Evolutionary conservation across 2,329 filamentous ascomycete genomes (phyloP).

Genomic region (Plenodomus lindquistii): DNA sequence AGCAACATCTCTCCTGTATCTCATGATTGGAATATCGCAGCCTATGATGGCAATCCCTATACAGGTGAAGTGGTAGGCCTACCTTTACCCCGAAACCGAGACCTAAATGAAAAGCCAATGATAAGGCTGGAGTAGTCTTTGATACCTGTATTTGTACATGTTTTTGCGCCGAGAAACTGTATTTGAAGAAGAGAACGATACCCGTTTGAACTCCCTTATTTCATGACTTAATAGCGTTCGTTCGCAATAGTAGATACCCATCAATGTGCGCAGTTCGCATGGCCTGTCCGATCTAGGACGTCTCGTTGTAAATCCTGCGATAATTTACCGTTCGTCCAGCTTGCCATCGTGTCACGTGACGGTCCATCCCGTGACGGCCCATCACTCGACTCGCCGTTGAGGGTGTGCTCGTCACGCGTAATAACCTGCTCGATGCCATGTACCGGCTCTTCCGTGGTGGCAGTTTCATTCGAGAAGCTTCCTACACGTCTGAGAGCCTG

Average conservation of each 20-base stretch:
- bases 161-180: no score
- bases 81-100: no score
- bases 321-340: background rate
- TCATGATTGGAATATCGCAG: no score
- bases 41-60: no score
- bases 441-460: slow-evolving; percentile 12
- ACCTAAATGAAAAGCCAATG: no score
- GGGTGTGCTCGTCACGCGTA: background rate
- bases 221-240: no score
- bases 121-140: no score
- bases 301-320: background rate
- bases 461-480: background rate
- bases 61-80: no score
- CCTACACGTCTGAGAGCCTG: background rate
- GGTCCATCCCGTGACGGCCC: background rate
- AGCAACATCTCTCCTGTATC: no score
- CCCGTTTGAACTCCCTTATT: no score
- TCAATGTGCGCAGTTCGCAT: background rate
- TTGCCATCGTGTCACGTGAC: background rate
- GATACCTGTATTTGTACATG: no score
- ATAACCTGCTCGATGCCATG: slow-evolving; percentile 13
- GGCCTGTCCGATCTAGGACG: background rate
- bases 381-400: background rate
- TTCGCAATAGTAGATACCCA: background rate
- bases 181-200: no score